phyloP scores from a whole-genome alignment of 2,329 filamentous ascomycete species.

The Paecilomyces fulvus region DNA sequence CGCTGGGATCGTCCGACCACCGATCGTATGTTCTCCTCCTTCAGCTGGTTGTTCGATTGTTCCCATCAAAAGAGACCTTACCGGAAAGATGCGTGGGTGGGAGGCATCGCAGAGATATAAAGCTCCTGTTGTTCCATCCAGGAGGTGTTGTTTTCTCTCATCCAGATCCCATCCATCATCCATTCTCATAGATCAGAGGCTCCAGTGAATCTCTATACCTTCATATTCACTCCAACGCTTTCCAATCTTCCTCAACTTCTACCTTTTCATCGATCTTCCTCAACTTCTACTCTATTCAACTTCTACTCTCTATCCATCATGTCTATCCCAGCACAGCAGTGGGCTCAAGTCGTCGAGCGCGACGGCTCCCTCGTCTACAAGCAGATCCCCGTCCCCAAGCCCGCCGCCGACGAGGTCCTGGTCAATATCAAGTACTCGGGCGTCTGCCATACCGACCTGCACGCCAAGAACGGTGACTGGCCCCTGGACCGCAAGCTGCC shows the following conservation, averaged over 20 bases:
- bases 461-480: slow-evolving; percentile 84
- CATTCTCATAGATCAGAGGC: too few species aligned
- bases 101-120: not conserved
- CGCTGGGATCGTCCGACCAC: not conserved
- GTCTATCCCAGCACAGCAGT: slow-evolving; percentile 70
- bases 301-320: too few species aligned
- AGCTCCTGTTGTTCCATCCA: not conserved
- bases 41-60: not conserved
- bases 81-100: not conserved
- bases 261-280: too few species aligned
- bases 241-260: too few species aligned
- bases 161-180: not conserved
- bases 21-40: not conserved
- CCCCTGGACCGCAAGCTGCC: slow-evolving; percentile 74
- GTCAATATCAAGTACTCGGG: slow-evolving; percentile 85
- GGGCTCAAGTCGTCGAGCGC: slow-evolving; percentile 83
- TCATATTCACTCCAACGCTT: too few species aligned
- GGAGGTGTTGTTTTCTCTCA: not conserved
- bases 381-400: slow-evolving; percentile 67
- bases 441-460: slow-evolving; percentile 81
- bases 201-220: not conserved
- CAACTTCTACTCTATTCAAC: not conserved
- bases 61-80: not conserved
- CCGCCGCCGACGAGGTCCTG: slow-evolving; percentile 82
- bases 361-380: slow-evolving; percentile 54